These are phyloP conservation scores for Alternaria infectoria DNA, from an alignment of 2,329 filamentous ascomycete species.

Conservation along the genomic window DNA sequence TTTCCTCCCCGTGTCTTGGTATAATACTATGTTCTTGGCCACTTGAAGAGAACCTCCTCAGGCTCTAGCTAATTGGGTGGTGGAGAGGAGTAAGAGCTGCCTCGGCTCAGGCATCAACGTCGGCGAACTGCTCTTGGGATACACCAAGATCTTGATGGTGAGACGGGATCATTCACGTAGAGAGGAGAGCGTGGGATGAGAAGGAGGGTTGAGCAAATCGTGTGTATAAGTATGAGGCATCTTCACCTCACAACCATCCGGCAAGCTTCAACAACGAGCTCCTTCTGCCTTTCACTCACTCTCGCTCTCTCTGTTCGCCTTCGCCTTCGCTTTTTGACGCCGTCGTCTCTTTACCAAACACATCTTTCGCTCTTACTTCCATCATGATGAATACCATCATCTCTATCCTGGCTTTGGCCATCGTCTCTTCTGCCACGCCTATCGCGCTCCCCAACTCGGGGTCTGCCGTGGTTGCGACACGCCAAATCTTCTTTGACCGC, in stretches of 20 bases:
- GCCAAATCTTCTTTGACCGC: constrained; percentile 1
- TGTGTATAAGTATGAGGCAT: not conserved
- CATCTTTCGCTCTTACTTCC: not conserved
- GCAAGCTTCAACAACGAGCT: not conserved
- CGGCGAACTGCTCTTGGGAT: not conserved
- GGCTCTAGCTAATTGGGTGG: not conserved
- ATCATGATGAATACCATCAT: not conserved
- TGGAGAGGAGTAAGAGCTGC: not conserved
- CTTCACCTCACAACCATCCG: not conserved
- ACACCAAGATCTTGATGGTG: not conserved
- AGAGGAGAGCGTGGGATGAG: not conserved
- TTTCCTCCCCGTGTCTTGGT: not conserved
- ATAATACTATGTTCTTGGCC: not conserved
- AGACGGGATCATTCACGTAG: not conserved
- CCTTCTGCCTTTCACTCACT: not conserved
- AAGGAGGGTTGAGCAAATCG: not conserved
- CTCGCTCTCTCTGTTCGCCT: not conserved
- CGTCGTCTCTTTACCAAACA: not conserved
- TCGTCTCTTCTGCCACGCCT: not conserved
- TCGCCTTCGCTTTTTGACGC: not conserved
- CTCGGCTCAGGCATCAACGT: not conserved
- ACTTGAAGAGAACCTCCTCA: not conserved
- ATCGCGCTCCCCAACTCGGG: not conserved
- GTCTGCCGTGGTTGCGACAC: not conserved
- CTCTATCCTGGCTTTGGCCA: constrained; percentile 1